Evolutionary conservation across 73 alveolate genomes (phyloP).

Genomic region (Blepharisma japonicum): DNA sequence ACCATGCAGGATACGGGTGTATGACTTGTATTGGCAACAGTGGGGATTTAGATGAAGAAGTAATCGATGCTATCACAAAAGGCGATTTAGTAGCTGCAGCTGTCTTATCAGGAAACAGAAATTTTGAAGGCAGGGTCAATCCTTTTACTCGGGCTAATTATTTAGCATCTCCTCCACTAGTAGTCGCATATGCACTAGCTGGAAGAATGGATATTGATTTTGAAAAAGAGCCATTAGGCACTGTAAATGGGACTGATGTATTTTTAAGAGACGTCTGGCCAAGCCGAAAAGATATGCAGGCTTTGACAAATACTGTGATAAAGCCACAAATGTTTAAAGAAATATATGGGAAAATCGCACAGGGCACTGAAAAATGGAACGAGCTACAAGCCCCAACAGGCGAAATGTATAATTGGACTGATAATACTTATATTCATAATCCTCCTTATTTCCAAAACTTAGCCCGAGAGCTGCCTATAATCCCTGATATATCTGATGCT

Average conservation of each 20-base stretch:
- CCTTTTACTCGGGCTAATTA: conserved; percentile 82
- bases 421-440: conserved; percentile 81
- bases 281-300: conserved; percentile 40
- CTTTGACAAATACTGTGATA: conserved; percentile 40
- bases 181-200: conserved; percentile 75
- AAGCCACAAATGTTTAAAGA: conserved; percentile 85
- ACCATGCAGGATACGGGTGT: conserved; percentile 89
- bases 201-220: conserved; percentile 72
- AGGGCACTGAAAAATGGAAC: conserved; percentile 91
- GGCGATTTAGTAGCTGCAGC: conserved; percentile 78
- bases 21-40: conserved; percentile 91
- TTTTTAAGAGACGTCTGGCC: conserved; percentile 93
- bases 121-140: conserved; percentile 89
- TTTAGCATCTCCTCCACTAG: conserved; percentile 86
- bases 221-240: conserved; percentile 61
- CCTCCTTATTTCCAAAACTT: conserved; percentile 88
- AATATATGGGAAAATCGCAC: conserved; percentile 63
- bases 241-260: conserved; percentile 69
- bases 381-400: conserved; percentile 70
- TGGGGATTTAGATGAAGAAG: conserved; percentile 72
- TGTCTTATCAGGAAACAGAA: conserved; percentile 86
- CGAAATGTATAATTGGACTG: conserved; percentile 75
- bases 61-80: conserved; percentile 66
- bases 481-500: conserved; percentile 60
- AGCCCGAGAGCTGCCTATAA: conserved; percentile 43